These are phyloP conservation scores for Themeda triandra DNA, from an alignment of 176 grass and related monocot species.

Conservation along the genomic window DNA sequence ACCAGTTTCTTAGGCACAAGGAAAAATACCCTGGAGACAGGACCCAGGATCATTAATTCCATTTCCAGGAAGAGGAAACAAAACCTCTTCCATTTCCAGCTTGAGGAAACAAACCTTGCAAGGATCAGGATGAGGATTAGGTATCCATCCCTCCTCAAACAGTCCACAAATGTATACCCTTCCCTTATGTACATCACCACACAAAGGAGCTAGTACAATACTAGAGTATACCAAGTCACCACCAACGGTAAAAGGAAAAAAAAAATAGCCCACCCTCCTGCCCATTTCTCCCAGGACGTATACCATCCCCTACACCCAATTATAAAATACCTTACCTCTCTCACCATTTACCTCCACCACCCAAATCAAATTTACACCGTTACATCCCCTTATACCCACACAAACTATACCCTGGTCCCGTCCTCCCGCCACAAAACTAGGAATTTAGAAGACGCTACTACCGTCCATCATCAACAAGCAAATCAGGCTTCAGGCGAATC, in stretches of 20 bases:
- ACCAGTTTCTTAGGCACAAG: not conserved
- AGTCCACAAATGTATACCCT: conserved; percentile 50
- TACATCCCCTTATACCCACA: conserved; percentile 49
- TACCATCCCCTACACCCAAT: conserved; percentile 20
- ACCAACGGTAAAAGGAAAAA: not conserved
- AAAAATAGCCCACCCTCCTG: conserved; percentile 23
- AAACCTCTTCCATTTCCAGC: not conserved
- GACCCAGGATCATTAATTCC: not conserved
- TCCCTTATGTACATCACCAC: conserved; percentile 58
- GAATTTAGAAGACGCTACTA: conserved; percentile 4
- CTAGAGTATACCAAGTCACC: conserved; percentile 55
- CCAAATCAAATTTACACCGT: conserved; percentile 60
- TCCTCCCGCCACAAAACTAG: conserved; percentile 30
- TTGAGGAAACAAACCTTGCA: conserved; percentile 1
- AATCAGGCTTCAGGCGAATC: conserved; percentile 7
- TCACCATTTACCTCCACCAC: conserved; percentile 32
- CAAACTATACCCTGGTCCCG: conserved; percentile 35
- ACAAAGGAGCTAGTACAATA: conserved; percentile 42
- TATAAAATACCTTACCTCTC: conserved; percentile 32
- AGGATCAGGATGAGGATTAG: conserved; percentile 16
- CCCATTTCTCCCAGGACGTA: conserved; percentile 26
- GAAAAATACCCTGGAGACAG: not conserved
- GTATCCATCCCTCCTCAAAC: conserved; percentile 33
- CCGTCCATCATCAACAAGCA: conserved; percentile 1
- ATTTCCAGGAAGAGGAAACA: conserved; percentile 1